A percentile compares a stretch with the other conserved stretches of the same genome.
Evolutionary conservation across 768 basidiomycete genomes (phyloP).

Genomic region (Suillus sp.): DNA sequence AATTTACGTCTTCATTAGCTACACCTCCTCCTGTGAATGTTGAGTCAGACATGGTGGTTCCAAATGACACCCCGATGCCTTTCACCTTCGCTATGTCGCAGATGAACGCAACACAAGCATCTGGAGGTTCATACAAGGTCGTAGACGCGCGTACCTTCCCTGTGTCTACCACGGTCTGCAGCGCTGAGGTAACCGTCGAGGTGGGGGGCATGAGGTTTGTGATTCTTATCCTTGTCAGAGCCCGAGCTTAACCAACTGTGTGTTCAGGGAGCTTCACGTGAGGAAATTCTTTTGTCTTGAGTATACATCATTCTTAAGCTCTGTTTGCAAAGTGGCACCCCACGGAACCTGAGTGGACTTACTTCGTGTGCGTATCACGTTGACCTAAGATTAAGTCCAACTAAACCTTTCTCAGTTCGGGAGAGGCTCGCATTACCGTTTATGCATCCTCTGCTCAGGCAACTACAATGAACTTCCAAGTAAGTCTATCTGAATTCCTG

Average conservation of each 20-base stretch:
- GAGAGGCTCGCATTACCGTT: slow-evolving; percentile 43
- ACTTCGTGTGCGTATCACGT: slow-evolving; percentile 34
- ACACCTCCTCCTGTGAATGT: slow-evolving; percentile 44
- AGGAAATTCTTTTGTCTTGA: slow-evolving; percentile 20
- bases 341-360: slow-evolving; percentile 52
- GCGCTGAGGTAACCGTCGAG: slow-evolving; percentile 59
- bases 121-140: slow-evolving; percentile 62
- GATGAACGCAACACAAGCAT: slow-evolving; percentile 41
- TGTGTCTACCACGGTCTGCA: slow-evolving; percentile 53
- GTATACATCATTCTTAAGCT: not conserved
- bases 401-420: slow-evolving; percentile 30
- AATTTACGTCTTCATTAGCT: slow-evolving; percentile 27
- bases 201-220: slow-evolving; percentile 61
- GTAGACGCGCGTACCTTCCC: slow-evolving; percentile 58
- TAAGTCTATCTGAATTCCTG: slow-evolving; percentile 12
- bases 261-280: slow-evolving; percentile 47
- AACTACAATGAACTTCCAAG: slow-evolving; percentile 48
- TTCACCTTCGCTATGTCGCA: slow-evolving; percentile 58
- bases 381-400: not conserved
- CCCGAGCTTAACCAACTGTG: not conserved
- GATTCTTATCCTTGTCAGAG: not conserved
- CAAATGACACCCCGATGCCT: slow-evolving; percentile 51
- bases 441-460: slow-evolving; percentile 45
- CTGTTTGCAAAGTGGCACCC: slow-evolving; percentile 47
- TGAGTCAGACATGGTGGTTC: slow-evolving; percentile 46